phyloP scores from a whole-genome alignment of 1,284 basidiomycete species.

The Pyrrhoderma lamaoense region DNA sequence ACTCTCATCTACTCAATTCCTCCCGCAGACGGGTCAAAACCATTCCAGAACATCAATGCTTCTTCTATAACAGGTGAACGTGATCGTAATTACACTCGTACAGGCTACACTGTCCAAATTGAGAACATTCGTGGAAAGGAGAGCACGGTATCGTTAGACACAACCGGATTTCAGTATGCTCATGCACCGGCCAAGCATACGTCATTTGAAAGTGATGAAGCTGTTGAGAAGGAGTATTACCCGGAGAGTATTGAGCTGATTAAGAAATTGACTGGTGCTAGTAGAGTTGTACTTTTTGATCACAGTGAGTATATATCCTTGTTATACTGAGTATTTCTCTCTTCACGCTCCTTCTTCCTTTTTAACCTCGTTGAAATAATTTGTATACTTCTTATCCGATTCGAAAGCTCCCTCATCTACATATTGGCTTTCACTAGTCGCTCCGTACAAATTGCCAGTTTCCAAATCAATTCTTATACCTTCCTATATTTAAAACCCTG shows the following conservation, averaged over 20 bases:
- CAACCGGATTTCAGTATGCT: conserved; percentile 17
- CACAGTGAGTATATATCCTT: conserved; percentile 11
- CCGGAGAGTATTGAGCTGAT: conserved; percentile 24
- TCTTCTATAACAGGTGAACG: conserved; percentile 15
- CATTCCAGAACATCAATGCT: conserved; percentile 19
- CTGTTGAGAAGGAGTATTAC: conserved; percentile 24
- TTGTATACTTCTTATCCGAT: too few relatives aligned
- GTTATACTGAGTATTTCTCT: too few relatives aligned
- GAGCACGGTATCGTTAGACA: conserved; percentile 20
- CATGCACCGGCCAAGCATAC: conserved; percentile 9
- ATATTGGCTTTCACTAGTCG: too few relatives aligned
- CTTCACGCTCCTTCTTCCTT: conserved; percentile 24
- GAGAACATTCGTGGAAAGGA: conserved; percentile 29
- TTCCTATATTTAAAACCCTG: conserved; percentile 1
- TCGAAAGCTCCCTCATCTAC: too few relatives aligned
- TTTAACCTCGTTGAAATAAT: not conserved
- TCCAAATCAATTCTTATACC: conserved; percentile 7
- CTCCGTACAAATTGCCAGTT: conserved; percentile 22
- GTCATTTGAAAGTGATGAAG: conserved; percentile 19
- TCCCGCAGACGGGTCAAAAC: conserved; percentile 21
- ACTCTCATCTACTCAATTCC: conserved; percentile 20
- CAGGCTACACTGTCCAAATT: conserved; percentile 32
- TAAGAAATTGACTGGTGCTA: conserved; percentile 26
- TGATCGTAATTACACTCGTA: conserved; percentile 5
- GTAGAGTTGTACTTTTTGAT: conserved; percentile 27